A percentile compares a stretch with the other conserved stretches of the same genome.
Evolutionary conservation across 1,284 basidiomycete genomes (phyloP).

Genomic region (Marasmius fiardii): DNA sequence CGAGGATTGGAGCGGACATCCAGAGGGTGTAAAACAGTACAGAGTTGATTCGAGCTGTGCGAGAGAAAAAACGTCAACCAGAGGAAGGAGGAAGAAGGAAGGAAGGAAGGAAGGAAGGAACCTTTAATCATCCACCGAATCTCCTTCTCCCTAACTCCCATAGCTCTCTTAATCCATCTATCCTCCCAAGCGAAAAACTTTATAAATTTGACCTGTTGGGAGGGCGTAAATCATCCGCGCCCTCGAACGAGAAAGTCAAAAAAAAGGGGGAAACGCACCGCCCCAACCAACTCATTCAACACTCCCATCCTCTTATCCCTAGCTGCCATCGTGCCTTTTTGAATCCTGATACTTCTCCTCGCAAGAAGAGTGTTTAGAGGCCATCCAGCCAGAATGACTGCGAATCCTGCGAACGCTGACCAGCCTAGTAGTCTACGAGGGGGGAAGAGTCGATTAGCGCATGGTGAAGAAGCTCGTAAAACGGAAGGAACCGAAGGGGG

Average conservation of each 20-base stretch:
- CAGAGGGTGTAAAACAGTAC: slow-evolving; percentile 64
- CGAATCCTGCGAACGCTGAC: slow-evolving; percentile 83
- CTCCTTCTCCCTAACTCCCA: slow-evolving; percentile 59
- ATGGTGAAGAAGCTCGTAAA: background rate
- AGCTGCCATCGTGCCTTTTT: slow-evolving; percentile 69
- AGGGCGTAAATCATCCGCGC: background rate
- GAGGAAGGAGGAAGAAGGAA: background rate
- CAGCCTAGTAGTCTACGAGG: slow-evolving; percentile 68
- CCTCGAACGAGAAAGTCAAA: background rate
- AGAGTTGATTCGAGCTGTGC: slow-evolving; percentile 64
- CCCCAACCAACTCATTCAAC: slow-evolving; percentile 81
- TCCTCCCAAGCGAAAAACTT: slow-evolving; percentile 88
- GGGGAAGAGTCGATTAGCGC: slow-evolving; percentile 7
- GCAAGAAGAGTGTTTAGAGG: slow-evolving; percentile 72
- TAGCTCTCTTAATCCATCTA: slow-evolving; percentile 60
- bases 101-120: slow-evolving; percentile 21
- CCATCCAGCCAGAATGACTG: slow-evolving; percentile 71
- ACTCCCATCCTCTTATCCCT: slow-evolving; percentile 85
- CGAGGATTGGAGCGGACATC: slow-evolving; percentile 62
- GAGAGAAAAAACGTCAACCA: slow-evolving; percentile 7
- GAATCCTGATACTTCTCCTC: slow-evolving; percentile 62
- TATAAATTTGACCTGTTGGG: slow-evolving; percentile 70
- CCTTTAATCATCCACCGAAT: slow-evolving; percentile 71
- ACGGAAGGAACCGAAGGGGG: background rate
- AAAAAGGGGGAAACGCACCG: slow-evolving; percentile 35